Evolutionary conservation across 305 asterid genomes (phyloP).

Genomic region (Withania somnifera): DNA sequence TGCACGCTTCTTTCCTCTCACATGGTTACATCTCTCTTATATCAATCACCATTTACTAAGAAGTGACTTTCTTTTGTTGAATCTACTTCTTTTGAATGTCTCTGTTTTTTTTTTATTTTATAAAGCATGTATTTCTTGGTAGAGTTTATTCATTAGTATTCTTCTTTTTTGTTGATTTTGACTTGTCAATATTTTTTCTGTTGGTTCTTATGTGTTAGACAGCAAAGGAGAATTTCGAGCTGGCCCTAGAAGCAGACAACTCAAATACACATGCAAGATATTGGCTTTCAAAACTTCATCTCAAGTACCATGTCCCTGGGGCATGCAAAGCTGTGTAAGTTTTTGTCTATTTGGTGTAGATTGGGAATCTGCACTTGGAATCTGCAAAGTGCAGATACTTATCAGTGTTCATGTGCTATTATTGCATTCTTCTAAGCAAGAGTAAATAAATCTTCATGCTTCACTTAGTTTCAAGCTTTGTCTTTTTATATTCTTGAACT

Average conservation of each 20-base stretch:
- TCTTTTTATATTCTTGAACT: not conserved
- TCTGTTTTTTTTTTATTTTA: not conserved
- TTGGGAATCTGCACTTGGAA: not conserved
- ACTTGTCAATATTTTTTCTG: not conserved
- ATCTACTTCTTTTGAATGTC: not conserved
- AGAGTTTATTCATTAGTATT: not conserved
- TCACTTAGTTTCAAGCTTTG: not conserved
- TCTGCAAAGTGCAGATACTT: not conserved
- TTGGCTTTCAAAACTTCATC: conserved; percentile 82
- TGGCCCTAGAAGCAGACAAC: conserved; percentile 90
- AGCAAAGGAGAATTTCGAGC: conserved; percentile 81
- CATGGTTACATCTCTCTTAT: not conserved
- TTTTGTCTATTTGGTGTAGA: not conserved
- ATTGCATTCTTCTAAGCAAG: not conserved
- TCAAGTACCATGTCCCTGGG: conserved; percentile 92
- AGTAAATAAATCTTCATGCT: not conserved
- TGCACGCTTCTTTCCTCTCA: not conserved
- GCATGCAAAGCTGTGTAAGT: conserved; percentile 76
- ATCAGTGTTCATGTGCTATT: not conserved
- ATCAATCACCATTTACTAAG: not conserved
- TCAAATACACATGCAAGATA: conserved; percentile 81
- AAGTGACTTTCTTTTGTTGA: not conserved
- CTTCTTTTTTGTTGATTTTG: not conserved
- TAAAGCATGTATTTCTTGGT: not conserved
- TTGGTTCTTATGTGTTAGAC: conserved; percentile 37